Evolutionary conservation across 2,329 filamentous ascomycete genomes (phyloP).

Genomic region (Diplodia intermedia): DNA sequence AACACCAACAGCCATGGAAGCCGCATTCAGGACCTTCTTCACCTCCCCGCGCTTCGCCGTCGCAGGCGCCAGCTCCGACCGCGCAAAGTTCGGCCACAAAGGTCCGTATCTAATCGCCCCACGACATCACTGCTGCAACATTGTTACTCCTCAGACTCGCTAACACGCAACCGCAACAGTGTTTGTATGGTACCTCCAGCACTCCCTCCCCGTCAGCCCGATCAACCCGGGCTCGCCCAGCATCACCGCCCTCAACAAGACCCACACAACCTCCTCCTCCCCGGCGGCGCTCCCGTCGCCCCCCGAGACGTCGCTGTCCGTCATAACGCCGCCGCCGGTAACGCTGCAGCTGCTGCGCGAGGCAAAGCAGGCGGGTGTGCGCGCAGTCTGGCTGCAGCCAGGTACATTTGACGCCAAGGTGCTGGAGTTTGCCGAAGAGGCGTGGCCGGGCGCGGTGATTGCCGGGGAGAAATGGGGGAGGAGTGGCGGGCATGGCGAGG

Average conservation of each 20-base stretch:
- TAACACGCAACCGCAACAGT: constrained; percentile 60
- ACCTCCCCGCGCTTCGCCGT: constrained; percentile 81
- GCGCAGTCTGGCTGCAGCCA: constrained; percentile 87
- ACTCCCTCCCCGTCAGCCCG: constrained; percentile 77
- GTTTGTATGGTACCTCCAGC: constrained; percentile 85
- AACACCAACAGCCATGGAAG: constrained; percentile 61
- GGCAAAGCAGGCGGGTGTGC: constrained; percentile 75
- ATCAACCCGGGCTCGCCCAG: constrained; percentile 76
- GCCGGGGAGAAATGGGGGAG: constrained; percentile 52
- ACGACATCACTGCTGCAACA: no score
- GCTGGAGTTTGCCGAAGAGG: constrained; percentile 69
- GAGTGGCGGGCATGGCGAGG: constrained; percentile 44
- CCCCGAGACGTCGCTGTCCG: constrained; percentile 74
- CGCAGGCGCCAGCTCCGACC: constrained; percentile 85
- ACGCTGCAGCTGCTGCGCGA: constrained; percentile 78
- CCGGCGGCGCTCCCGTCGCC: constrained; percentile 72
- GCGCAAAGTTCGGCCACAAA: constrained; percentile 86
- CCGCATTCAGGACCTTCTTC: constrained; percentile 80
- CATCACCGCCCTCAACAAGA: constrained; percentile 67
- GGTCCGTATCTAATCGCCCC: constrained; percentile 57
- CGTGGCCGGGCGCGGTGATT: constrained; percentile 73
- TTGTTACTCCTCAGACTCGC: neutral
- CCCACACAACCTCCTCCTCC: constrained; percentile 69
- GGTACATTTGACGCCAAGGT: constrained; percentile 83
- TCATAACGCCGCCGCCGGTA: constrained; percentile 84